Conservation (phyloP, 192 early-diverging fungal species). For the Obelidium mucronatum region DNA sequence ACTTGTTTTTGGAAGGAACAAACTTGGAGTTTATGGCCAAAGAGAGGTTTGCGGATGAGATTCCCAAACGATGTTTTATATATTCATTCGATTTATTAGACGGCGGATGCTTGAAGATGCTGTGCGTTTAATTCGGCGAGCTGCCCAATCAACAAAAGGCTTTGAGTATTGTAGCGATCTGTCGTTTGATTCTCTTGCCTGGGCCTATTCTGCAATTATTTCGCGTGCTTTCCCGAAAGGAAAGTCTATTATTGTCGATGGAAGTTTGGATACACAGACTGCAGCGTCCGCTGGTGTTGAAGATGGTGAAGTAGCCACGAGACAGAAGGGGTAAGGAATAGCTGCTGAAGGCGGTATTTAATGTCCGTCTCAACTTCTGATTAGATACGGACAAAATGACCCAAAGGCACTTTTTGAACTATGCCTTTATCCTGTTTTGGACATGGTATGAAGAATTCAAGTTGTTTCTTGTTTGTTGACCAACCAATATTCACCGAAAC, state of each 20-base stretch:
- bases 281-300: too few species aligned
- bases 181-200: conserved; percentile 38
- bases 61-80: too few species aligned
- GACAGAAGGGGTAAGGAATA: too few species aligned
- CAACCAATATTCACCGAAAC: too few species aligned
- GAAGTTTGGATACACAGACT: too few species aligned
- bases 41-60: too few species aligned
- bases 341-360: too few species aligned
- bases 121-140: conserved; percentile 28
- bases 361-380: too few species aligned
- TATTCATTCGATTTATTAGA: too few species aligned
- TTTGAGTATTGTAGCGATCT: too few species aligned
- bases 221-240: conserved; percentile 53
- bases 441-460: conserved; percentile 47
- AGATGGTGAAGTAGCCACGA: too few species aligned
- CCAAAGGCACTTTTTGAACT: conserved; percentile 38
- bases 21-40: conserved; percentile 44
- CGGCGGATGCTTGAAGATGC: conserved; percentile 35
- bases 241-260: conserved; percentile 22
- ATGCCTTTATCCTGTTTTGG: conserved; percentile 59
- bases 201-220: conserved; percentile 55
- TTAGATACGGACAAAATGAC: too few species aligned
- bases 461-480: background rate
- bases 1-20: conserved; percentile 40
- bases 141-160: conserved; percentile 24